Conservation (phyloP, 257 asterid genomes). For the Plantago ovata region DNA sequence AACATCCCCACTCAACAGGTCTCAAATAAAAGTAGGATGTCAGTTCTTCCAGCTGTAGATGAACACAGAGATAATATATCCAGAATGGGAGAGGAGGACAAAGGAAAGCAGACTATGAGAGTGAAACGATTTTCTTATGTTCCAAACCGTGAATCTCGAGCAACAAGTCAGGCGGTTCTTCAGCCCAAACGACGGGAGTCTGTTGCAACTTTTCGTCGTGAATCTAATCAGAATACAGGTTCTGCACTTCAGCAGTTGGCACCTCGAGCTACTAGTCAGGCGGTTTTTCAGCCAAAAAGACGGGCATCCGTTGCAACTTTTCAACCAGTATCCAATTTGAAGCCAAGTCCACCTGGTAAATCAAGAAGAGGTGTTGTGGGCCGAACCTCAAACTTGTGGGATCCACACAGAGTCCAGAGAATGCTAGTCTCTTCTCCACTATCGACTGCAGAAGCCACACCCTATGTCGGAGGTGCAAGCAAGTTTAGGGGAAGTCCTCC, state of each 20-base stretch:
- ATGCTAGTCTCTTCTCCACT: constrained; percentile 61
- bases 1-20: constrained; percentile 27
- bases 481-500: constrained; percentile 58
- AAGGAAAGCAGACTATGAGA: constrained; percentile 34
- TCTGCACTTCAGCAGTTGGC: too few relatives aligned
- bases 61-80: constrained; percentile 59
- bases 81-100: constrained; percentile 27
- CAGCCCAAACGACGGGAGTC: constrained; percentile 85
- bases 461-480: constrained; percentile 47
- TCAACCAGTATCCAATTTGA: constrained; percentile 43
- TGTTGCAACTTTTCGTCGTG: constrained; percentile 59
- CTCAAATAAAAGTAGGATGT: constrained; percentile 37
- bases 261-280: constrained; percentile 32
- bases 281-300: constrained; percentile 52
- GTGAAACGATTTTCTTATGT: constrained; percentile 76
- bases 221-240: constrained; percentile 34
- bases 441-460: constrained; percentile 44
- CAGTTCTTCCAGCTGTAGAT: constrained; percentile 51
- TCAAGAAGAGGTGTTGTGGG: background rate
- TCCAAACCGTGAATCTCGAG: constrained; percentile 40
- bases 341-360: constrained; percentile 37
- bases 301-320: constrained; percentile 81
- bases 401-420: constrained; percentile 68
- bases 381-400: constrained; percentile 47
- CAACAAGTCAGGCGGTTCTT: constrained; percentile 37